Conservation (phyloP, 1,139 yeast species). For the Suhomyces guaymorum region DNA sequence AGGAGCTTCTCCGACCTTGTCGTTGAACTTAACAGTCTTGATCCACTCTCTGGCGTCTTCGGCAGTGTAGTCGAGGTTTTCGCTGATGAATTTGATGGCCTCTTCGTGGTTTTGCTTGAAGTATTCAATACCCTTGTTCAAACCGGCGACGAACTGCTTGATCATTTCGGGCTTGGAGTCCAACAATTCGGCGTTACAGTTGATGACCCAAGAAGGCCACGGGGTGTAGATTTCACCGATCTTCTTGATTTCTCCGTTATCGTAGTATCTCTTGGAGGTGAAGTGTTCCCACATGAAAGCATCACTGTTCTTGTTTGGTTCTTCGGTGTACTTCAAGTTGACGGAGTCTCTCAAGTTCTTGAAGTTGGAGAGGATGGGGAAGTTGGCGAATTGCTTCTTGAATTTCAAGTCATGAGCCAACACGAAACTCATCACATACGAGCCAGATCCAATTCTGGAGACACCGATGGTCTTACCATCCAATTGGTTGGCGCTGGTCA, state of each 20-base stretch:
- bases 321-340: constrained; percentile 48
- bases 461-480: constrained; percentile 70
- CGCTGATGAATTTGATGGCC: constrained; percentile 63
- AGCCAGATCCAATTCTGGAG: constrained; percentile 88
- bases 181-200: constrained; percentile 45
- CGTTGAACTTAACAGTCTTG: constrained; percentile 67
- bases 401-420: constrained; percentile 62
- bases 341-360: constrained; percentile 78
- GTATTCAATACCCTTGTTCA: constrained; percentile 67
- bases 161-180: constrained; percentile 30
- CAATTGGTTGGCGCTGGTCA: constrained; percentile 53
- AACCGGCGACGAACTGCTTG: constrained; percentile 48
- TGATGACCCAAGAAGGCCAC: constrained; percentile 94
- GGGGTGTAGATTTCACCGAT: constrained; percentile 92
- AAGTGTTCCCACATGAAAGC: constrained; percentile 97
- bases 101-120: constrained; percentile 63
- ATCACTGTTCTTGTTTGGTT: constrained; percentile 48
- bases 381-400: constrained; percentile 48
- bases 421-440: constrained; percentile 88
- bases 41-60: constrained; percentile 83
- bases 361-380: constrained; percentile 66
- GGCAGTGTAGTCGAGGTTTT: constrained; percentile 69
- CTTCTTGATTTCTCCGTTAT: constrained; percentile 71
- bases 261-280: constrained; percentile 84
- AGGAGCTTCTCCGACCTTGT: constrained; percentile 38